Conservation (phyloP, 1,284 basidiomycete genomes). For the Vanrija humicola region DNA sequence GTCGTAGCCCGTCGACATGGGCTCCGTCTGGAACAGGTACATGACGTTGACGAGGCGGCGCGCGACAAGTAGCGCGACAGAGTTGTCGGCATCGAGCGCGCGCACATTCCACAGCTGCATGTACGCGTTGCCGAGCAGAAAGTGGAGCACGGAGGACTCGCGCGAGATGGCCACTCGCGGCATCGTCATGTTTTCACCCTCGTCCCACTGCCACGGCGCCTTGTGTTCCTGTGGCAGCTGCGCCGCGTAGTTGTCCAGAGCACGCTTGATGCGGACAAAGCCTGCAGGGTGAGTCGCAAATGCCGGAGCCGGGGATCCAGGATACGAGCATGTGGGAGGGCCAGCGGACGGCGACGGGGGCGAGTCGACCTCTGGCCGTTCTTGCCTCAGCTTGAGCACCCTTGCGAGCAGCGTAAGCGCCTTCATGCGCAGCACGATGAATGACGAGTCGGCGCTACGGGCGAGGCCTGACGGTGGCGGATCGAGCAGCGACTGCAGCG, state of each 20-base stretch:
- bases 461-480: background rate
- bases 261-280: conserved; percentile 13
- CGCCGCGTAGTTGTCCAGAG: conserved; percentile 15
- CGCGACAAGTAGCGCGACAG: conserved; percentile 24
- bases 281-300: conserved; percentile 14
- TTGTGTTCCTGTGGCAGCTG: conserved; percentile 25
- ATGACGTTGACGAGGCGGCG: conserved; percentile 27
- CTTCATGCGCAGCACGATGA: conserved; percentile 23
- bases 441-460: conserved; percentile 13
- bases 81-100: conserved; percentile 20
- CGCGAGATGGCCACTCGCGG: conserved; percentile 13
- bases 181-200: conserved; percentile 11
- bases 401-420: conserved; percentile 19
- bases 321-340: conserved; percentile 11
- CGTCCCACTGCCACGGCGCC: conserved; percentile 33
- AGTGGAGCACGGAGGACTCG: conserved; percentile 19
- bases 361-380: conserved; percentile 14
- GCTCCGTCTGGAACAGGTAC: conserved; percentile 21
- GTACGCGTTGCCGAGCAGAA: conserved; percentile 28
- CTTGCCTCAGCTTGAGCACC: conserved; percentile 19
- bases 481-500: conserved; percentile 14
- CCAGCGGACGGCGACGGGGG: background rate
- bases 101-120: conserved; percentile 30
- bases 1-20: conserved; percentile 22
- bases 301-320: conserved; percentile 11